These are phyloP conservation scores for Massarina eburnea DNA, from an alignment of 2,329 filamentous ascomycete species.

Conservation along the genomic window DNA sequence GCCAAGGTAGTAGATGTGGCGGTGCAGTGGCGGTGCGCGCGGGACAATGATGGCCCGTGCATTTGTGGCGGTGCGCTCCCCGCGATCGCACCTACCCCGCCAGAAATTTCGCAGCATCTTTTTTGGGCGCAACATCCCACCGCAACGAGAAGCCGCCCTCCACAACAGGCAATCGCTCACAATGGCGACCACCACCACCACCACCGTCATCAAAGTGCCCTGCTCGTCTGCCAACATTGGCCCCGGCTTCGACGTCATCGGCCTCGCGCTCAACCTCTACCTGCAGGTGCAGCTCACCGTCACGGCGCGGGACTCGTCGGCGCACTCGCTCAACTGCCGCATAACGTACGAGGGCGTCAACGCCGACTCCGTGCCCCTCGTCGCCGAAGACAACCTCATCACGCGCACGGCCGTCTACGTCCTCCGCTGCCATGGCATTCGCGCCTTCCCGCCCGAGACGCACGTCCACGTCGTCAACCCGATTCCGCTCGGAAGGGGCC, in stretches of 20 bases:
- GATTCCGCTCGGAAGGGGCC: slow-evolving; percentile 86
- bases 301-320: slow-evolving; percentile 53
- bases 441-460: slow-evolving; percentile 77
- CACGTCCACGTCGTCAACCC: slow-evolving; percentile 95
- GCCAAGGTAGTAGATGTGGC: slow-evolving; percentile 3
- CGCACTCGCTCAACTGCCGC: slow-evolving; percentile 75
- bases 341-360: slow-evolving; percentile 89
- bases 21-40: not conserved
- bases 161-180: not conserved
- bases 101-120: not conserved
- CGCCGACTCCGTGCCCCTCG: slow-evolving; percentile 75
- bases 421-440: slow-evolving; percentile 84
- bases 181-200: slow-evolving; percentile 28
- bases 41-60: not conserved
- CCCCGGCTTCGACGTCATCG: slow-evolving; percentile 96
- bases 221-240: slow-evolving; percentile 97
- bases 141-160: no score
- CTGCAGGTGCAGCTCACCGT: slow-evolving; percentile 85
- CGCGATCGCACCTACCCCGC: slow-evolving; percentile 10
- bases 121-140: not conserved
- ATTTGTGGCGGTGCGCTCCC: slow-evolving; percentile 2
- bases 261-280: slow-evolving; percentile 89
- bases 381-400: slow-evolving; percentile 87
- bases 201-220: slow-evolving; percentile 73
- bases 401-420: slow-evolving; percentile 94